Evolutionary conservation across 2,329 filamentous ascomycete species (phyloP).

Genomic region (Ophiobolus disseminans): DNA sequence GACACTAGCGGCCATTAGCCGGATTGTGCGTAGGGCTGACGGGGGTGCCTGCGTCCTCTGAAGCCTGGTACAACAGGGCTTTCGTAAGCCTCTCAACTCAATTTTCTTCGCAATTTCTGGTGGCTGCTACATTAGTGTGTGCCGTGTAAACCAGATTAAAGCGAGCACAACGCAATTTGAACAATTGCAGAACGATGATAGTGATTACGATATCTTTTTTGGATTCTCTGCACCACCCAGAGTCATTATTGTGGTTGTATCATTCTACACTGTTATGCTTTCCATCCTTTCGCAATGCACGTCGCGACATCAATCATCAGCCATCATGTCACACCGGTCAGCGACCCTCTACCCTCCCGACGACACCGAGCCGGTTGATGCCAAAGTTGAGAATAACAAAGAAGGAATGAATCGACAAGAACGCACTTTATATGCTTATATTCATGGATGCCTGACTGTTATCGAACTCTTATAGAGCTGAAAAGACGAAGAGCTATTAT

Average conservation of each 20-base stretch:
- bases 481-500: no score
- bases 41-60: neutral
- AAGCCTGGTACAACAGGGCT: neutral
- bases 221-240: constrained; percentile 39
- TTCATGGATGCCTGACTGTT: constrained; percentile 36
- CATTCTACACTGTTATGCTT: constrained; percentile 40
- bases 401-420: constrained; percentile 38
- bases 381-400: constrained; percentile 37
- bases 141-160: no score
- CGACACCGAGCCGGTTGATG: constrained; percentile 34
- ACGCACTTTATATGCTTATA: constrained; percentile 36
- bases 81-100: neutral
- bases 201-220: constrained; percentile 35
- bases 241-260: constrained; percentile 40
- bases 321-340: constrained; percentile 29
- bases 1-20: constrained; percentile 36
- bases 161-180: no score
- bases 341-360: constrained; percentile 36
- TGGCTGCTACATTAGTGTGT: no score
- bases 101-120: no score
- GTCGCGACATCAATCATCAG: constrained; percentile 35
- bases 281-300: constrained; percentile 32
- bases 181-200: no score
- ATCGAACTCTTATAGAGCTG: no score
- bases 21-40: constrained; percentile 19